Conservation (phyloP, 2,329 filamentous ascomycete genomes). For the Pyricularia pennisetigena region DNA sequence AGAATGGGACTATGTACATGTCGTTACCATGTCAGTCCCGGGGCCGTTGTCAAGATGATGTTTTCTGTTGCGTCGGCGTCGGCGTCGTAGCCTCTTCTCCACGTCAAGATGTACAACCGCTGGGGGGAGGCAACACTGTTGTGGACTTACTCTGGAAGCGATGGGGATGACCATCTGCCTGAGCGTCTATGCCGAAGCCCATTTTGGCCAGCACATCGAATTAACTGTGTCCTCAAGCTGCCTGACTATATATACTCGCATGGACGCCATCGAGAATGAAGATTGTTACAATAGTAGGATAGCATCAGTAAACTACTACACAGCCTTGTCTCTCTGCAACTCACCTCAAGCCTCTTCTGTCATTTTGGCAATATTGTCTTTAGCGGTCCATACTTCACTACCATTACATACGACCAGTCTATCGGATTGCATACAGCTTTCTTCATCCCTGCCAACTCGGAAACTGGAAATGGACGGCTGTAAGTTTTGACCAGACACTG, state of each 20-base stretch:
- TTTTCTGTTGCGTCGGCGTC: not conserved
- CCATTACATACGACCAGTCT: not conserved
- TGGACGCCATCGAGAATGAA: not conserved
- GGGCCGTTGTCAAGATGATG: not conserved
- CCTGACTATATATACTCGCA: not conserved
- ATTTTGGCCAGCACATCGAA: not conserved
- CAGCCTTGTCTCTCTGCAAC: not conserved
- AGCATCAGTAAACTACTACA: not conserved
- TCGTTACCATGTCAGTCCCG: not conserved
- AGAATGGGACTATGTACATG: not conserved
- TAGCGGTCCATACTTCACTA: not conserved
- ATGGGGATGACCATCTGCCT: not conserved
- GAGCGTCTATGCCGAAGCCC: not conserved
- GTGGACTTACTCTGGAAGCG: not conserved
- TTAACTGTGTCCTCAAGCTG: not conserved
- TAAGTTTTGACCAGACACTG: slow-evolving; percentile 6
- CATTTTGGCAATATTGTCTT: not conserved
- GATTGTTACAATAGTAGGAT: not conserved
- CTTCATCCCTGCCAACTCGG: not conserved
- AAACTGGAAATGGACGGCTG: slow-evolving; percentile 12
- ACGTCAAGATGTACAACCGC: not conserved
- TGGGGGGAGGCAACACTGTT: not conserved
- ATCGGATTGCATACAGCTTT: slow-evolving; percentile 1
- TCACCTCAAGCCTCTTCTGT: not conserved
- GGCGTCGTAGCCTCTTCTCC: not conserved